These are phyloP conservation scores for Verticillium dahliae DNA, from an alignment of 2,329 filamentous ascomycete genomes.

Conservation along the genomic window DNA sequence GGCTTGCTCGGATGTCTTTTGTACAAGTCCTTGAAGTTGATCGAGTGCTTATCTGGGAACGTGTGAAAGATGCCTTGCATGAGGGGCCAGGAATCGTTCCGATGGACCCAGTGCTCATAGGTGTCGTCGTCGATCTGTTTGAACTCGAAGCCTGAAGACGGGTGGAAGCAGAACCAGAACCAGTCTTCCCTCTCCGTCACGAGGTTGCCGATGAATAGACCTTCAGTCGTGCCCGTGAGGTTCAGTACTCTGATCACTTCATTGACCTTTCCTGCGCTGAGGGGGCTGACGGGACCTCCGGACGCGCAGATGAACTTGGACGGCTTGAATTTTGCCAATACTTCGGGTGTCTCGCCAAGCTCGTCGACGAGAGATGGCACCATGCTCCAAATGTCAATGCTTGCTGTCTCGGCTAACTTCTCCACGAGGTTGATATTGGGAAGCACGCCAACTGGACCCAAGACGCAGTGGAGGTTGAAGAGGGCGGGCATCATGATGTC, in stretches of 20 bases:
- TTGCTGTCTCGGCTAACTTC: slow-evolving; percentile 20
- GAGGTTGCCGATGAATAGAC: slow-evolving; percentile 25
- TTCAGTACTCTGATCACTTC: slow-evolving; percentile 24
- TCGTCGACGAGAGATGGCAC: slow-evolving; percentile 28
- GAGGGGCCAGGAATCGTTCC: slow-evolving; percentile 19
- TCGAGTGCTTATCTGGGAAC: slow-evolving; percentile 15
- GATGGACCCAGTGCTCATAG: slow-evolving; percentile 24
- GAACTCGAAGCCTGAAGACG: slow-evolving; percentile 26
- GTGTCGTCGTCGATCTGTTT: slow-evolving; percentile 20
- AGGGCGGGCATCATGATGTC: slow-evolving; percentile 29
- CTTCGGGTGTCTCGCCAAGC: slow-evolving; percentile 20
- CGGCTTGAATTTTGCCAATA: slow-evolving; percentile 20
- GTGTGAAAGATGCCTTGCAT: slow-evolving; percentile 27
- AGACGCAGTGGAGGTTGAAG: slow-evolving; percentile 25
- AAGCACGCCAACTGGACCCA: slow-evolving; percentile 25
- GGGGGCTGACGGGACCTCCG: slow-evolving; percentile 23
- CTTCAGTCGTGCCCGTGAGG: slow-evolving; percentile 25
- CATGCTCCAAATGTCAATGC: slow-evolving; percentile 31
- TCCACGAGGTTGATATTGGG: slow-evolving; percentile 28
- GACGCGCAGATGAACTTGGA: slow-evolving; percentile 29
- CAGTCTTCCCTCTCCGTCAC: slow-evolving; percentile 12
- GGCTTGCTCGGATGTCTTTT: slow-evolving; percentile 18
- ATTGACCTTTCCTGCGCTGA: slow-evolving; percentile 20
- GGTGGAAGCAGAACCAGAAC: slow-evolving; percentile 25
- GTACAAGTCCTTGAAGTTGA: slow-evolving; percentile 24